A percentile compares a stretch with the other conserved stretches of the same genome.
Conservation (phyloP, 2,329 filamentous ascomycete species). For the Arthrocladium fulminans region DNA sequence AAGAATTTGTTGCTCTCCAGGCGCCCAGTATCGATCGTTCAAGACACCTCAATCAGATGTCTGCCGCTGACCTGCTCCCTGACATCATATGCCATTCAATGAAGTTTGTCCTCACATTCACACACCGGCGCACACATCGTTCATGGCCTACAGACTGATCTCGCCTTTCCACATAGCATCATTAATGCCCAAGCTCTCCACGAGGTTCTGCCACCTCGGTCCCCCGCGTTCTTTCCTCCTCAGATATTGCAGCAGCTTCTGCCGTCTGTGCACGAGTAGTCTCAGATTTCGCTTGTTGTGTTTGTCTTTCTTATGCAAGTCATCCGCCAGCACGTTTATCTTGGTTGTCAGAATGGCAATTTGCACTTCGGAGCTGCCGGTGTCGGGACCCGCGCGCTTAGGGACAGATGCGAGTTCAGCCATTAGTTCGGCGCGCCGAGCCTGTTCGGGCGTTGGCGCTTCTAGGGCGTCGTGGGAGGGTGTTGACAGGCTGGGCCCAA, state of each 20-base stretch:
- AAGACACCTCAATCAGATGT: no score
- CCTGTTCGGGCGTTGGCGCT: not conserved
- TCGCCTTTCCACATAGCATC: constrained; percentile 86
- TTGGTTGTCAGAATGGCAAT: constrained; percentile 90
- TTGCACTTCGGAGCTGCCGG: constrained; percentile 94
- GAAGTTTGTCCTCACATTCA: no score
- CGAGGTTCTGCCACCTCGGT: constrained; percentile 76
- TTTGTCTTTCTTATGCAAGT: constrained; percentile 72
- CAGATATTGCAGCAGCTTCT: constrained; percentile 82
- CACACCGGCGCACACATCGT: no score
- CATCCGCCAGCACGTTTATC: constrained; percentile 70
- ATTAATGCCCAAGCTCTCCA: constrained; percentile 74
- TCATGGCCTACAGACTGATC: constrained; percentile 66
- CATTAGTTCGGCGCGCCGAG: not conserved
- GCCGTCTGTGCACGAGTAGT: constrained; percentile 75
- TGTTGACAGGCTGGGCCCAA: not conserved
- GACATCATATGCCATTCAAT: no score
- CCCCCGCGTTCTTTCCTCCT: constrained; percentile 83
- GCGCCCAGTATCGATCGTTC: no score
- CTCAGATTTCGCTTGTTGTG: constrained; percentile 87
- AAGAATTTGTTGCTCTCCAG: no score
- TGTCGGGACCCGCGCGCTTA: constrained; percentile 73
- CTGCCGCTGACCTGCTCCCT: no score
- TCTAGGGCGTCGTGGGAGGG: not conserved
- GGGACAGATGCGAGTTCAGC: constrained; percentile 23